Evolutionary conservation across 2,329 filamentous ascomycete genomes (phyloP), one percentile per base, ranked within the genome.

Genomic region (Rasamsonia emersonii): DNA sequence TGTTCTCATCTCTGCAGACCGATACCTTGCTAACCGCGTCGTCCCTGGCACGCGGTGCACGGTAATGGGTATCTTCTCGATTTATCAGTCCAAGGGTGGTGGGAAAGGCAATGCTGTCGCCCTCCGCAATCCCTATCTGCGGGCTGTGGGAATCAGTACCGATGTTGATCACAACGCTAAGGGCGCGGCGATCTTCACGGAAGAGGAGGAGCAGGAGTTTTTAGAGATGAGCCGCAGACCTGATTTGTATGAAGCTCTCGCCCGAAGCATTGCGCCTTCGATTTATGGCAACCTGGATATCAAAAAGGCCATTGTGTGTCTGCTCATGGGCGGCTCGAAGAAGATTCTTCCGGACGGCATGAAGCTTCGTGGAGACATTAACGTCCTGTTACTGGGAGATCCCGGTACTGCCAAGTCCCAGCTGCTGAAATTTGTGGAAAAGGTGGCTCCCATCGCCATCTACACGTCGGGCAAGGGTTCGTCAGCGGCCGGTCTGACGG

Each of bases 391-490:
- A 16, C 80, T 98, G 15, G 91, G 91, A 73, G 91, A 98, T 44
- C 91, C 91, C 1, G 91, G 91, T 75, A 98, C 91, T 2, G 91
- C 91, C 36, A 98, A 98, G 59, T 98, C 91, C 5, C 91, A 98
- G 58, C 67, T 98, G 5, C 68, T 98, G 24, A 98, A 98, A 56
- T 98, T 96, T 53, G 91, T 96, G 4, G 88, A 96, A 55, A 93
- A 93, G 56, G 89, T 84, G 5, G 84, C 91, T 2, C 91, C 91
- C 2, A 95, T 96, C 41, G 89, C 91, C 23, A 95, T 98, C 47
- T 98, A 98, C 65, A 98, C 91, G 0, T 98, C 91, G 4, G 91
- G 91, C 47, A 98, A 98, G 62, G 91, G 91, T 45, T 96, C 91
- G 1, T 96, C 89, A 2, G 91, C 91, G 11, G 91, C 91, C 28